Conservation (phyloP, 2,329 filamentous ascomycete genomes). For the Fusarium hainanense region DNA sequence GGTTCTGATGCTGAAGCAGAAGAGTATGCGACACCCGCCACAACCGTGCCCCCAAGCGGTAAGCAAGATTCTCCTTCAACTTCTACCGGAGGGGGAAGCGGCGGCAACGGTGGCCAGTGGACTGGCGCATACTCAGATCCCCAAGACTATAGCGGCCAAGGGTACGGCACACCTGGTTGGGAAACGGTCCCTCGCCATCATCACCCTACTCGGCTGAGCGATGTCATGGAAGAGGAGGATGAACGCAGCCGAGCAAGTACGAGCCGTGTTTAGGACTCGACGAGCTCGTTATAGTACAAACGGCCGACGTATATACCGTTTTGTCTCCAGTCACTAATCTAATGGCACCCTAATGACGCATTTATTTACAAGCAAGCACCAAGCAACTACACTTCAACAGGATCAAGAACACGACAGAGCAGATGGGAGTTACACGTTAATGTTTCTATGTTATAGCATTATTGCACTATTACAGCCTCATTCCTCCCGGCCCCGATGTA, state of each 20-base stretch:
- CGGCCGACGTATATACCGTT: conserved; percentile 33
- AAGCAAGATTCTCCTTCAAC: conserved; percentile 49
- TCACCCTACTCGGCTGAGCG: conserved; percentile 87
- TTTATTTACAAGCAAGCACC: conserved; percentile 8
- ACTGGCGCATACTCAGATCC: conserved; percentile 55
- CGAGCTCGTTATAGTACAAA: conserved; percentile 18
- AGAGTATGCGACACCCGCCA: conserved; percentile 67
- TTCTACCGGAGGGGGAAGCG: conserved; percentile 53
- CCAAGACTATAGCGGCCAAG: conserved; percentile 74
- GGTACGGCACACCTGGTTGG: conserved; percentile 77
- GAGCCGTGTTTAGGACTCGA: conserved; percentile 57
- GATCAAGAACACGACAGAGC: conserved; percentile 3
- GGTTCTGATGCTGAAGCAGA: conserved; percentile 65
- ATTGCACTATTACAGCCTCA: conserved; percentile 33
- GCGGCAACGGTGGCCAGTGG: conserved; percentile 54
- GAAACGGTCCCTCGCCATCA: conserved; percentile 82
- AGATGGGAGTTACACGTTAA: conserved; percentile 15
- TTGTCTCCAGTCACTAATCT: conserved; percentile 21
- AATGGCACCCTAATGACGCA: conserved; percentile 23
- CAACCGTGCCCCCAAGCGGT: conserved; percentile 54
- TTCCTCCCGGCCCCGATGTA: conserved; percentile 29
- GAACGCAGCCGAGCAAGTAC: conserved; percentile 81
- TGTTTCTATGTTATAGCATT: conserved; percentile 29
- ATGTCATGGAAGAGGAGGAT: conserved; percentile 88
- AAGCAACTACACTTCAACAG: conserved; percentile 8